Base-by-base conservation (phyloP, 306 rosid species). In the Begonia peltatifolia region DNA sequence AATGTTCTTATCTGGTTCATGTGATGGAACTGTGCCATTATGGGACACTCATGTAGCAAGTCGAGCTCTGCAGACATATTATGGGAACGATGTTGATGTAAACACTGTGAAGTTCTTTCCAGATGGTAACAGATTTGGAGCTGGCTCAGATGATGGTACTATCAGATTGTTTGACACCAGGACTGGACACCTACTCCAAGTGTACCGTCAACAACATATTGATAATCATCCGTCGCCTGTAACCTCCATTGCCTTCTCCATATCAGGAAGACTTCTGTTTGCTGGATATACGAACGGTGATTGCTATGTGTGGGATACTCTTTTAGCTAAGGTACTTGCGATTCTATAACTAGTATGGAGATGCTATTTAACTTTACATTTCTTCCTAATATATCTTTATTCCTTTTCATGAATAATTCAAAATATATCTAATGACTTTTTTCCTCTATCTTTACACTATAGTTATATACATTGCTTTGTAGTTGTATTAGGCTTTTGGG, bases 1-100 rank as follows among this genome's bases (percentile, higher is more conserved):
- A 76, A 49, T 74, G 79, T 90, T 90, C 59, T 79, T 83, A n/a
- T 90, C 97, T 57, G 97, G 97, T 74, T 90, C 97, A 14, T 85
- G 95, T 78, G 97, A 90, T 59, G 53, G 70, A 53, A 90, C 97
- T 57, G 94, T 87, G 23, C 82, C 95, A 59, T 70, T 90, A 78
- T 90, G 97, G 97, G 97, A 90, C 73, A 78, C 95, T 60, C 97
- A 90, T n/a, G 95, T 89, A 47, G 95, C 97, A 58, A 89, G 97
- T 75, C 90, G 95, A 68, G 95, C 97, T 23, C 85, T 85, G 63
- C 75, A 69, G 63, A 89, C 95, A 2, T 89, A 85, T 73, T 80
- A 80, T 47, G 95, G 97, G 56, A 95, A 89, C 0, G 77, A 76
- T 53, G 90, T 85, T 18, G 97, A 89, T 78, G 95, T 89, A 47